Conservation (phyloP, 306 rosid species). For the Castanea mollissima region DNA sequence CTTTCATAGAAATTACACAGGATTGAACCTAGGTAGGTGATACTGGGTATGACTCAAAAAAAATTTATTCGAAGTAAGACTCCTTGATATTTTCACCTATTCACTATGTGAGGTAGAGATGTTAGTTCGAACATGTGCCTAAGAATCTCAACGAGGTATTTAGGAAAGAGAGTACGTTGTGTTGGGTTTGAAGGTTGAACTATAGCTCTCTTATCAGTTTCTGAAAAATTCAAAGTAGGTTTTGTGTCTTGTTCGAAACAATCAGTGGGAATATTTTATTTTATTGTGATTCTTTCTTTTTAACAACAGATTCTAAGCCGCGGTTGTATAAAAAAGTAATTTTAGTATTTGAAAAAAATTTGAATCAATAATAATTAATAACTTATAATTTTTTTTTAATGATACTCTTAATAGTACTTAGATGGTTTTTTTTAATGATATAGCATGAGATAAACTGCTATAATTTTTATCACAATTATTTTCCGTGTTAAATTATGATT, state of each 20-base stretch:
- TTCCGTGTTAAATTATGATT: too few relatives aligned
- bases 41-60: slow-evolving; percentile 14
- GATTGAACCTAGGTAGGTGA: slow-evolving; percentile 7
- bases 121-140: background rate
- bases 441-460: rapidly evolving
- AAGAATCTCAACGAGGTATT: background rate
- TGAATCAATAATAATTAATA: too few relatives aligned
- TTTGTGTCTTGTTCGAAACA: slow-evolving; percentile 2
- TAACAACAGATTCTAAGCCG: too few relatives aligned
- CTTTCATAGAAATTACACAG: slow-evolving; percentile 13
- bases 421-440: background rate
- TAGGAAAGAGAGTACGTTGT: background rate
- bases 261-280: background rate
- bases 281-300: too few relatives aligned
- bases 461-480: too few relatives aligned
- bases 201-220: background rate
- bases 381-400: background rate
- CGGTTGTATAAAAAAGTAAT: too few relatives aligned
- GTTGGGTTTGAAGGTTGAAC: background rate
- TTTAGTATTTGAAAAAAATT: too few relatives aligned
- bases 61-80: background rate
- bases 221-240: background rate
- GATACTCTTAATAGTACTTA: too few relatives aligned
- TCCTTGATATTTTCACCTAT: background rate
- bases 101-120: background rate